Evolutionary conservation across 2,329 filamentous ascomycete genomes (phyloP).

Genomic region (Microdochium nivale): DNA sequence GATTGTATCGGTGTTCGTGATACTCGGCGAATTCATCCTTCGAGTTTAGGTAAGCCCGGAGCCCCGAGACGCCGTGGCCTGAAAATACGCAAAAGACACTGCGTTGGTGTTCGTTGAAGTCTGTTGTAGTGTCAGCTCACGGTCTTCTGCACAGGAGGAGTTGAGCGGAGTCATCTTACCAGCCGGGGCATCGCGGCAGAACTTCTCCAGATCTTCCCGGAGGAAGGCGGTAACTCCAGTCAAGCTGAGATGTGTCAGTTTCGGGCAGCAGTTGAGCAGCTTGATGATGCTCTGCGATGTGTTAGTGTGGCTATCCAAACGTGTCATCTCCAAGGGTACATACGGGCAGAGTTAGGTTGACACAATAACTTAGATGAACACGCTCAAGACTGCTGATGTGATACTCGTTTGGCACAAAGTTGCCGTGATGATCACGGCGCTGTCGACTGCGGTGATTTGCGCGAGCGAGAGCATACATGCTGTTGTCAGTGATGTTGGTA

Average conservation of each 20-base stretch:
- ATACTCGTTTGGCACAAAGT: conserved; percentile 40
- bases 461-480: conserved; percentile 75
- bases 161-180: too few species aligned
- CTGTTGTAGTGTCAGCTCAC: conserved; percentile 32
- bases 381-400: conserved; percentile 68
- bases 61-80: conserved; percentile 67
- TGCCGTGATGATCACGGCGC: conserved; percentile 38
- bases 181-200: conserved; percentile 76
- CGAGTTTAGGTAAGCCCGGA: conserved; percentile 70
- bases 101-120: conserved; percentile 92
- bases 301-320: conserved; percentile 20
- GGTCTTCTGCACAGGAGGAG: neutral
- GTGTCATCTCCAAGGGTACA: conserved; percentile 21
- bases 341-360: conserved; percentile 73
- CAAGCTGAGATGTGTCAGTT: conserved; percentile 86
- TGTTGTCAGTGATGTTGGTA: conserved; percentile 78
- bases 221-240: conserved; percentile 91
- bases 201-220: conserved; percentile 71
- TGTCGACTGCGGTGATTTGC: conserved; percentile 48
- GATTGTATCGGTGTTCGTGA: conserved; percentile 7
- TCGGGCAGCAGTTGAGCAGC: conserved; percentile 82
- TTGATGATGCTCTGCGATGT: conserved; percentile 70
- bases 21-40: conserved; percentile 35
- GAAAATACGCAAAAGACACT: conserved; percentile 98
- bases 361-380: conserved; percentile 94